Evolutionary conservation across 73 alveolate genomes (phyloP).

Genomic region (Paramecium caudatum): DNA sequence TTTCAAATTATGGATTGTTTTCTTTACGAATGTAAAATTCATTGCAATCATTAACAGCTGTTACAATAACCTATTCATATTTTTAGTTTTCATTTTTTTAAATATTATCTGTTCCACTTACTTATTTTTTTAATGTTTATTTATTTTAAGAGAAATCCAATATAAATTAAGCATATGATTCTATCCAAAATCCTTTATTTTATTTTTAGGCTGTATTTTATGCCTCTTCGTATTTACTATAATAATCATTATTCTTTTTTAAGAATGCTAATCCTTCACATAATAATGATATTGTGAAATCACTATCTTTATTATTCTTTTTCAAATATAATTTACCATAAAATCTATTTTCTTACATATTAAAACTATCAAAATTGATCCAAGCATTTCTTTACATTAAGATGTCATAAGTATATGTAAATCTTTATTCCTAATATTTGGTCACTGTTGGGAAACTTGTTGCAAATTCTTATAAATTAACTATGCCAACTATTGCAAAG

Average conservation of each 20-base stretch:
- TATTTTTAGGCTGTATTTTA: neutral
- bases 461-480: slow-evolving; percentile 1
- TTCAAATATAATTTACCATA: neutral
- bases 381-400: slow-evolving; percentile 47
- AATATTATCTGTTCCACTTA: neutral
- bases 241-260: slow-evolving; percentile 3
- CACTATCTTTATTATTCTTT: slow-evolving; percentile 12
- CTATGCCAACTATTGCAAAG: slow-evolving; percentile 19
- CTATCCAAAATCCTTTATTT: slow-evolving; percentile 45
- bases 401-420: neutral
- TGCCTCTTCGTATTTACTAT: slow-evolving; percentile 16
- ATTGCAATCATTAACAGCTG: slow-evolving; percentile 44
- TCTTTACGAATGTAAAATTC: slow-evolving; percentile 41
- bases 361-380: slow-evolving; percentile 16
- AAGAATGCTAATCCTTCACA: neutral
- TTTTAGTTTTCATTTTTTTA: neutral
- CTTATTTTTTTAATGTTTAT: neutral
- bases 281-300: neutral
- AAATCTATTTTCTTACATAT: slow-evolving; percentile 24
- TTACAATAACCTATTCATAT: neutral
- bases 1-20: slow-evolving; percentile 4
- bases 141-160: neutral
- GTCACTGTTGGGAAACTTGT: slow-evolving; percentile 17
- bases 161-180: slow-evolving; percentile 34
- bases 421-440: slow-evolving; percentile 6